Percentiles rank a stretch among this genome's conserved stretches.
Conservation (phyloP, 805 yeast genomes). For the Lipomyces sp. region DNA sequence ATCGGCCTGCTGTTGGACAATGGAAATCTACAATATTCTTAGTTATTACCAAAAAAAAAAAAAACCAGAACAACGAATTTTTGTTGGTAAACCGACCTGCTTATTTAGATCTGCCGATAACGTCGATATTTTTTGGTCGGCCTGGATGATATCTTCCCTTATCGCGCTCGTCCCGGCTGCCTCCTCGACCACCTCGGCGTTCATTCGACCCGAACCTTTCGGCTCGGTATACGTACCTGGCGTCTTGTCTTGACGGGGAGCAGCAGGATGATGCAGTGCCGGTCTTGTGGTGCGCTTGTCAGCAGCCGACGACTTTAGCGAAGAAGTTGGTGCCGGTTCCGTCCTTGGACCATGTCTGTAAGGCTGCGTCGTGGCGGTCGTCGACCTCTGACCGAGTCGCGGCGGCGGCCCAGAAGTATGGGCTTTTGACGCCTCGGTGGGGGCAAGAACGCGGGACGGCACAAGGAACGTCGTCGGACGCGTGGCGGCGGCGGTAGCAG, state of each 20-base stretch:
- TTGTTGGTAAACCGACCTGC: too few relatives aligned
- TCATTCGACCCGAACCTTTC: too few relatives aligned
- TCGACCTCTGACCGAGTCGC: neutral
- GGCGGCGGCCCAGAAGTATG: slow-evolving; percentile 6
- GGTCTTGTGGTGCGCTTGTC: too few relatives aligned
- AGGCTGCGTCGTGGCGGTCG: too few relatives aligned
- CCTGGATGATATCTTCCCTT: neutral
- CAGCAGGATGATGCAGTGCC: too few relatives aligned
- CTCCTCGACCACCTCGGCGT: too few relatives aligned
- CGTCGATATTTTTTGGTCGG: neutral
- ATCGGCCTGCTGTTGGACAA: neutral
- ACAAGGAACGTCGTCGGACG: neutral
- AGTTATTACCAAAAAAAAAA: too few relatives aligned
- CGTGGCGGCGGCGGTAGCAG: slow-evolving; percentile 3
- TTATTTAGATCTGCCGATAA: neutral
- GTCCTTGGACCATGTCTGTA: too few relatives aligned
- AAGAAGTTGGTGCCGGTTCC: neutral
- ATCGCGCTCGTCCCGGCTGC: neutral
- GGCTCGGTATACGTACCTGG: too few relatives aligned
- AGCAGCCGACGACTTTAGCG: neutral
- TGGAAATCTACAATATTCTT: too few relatives aligned
- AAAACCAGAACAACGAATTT: too few relatives aligned
- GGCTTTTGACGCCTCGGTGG: slow-evolving; percentile 21
- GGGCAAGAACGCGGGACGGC: slow-evolving; percentile 17
- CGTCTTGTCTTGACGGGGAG: too few relatives aligned